Percentiles rank a stretch among this genome's conserved stretches.
These are phyloP conservation scores for Hypoxylon fuscum DNA, from an alignment of 495 filamentous ascomycete species.

Conservation along the genomic window DNA sequence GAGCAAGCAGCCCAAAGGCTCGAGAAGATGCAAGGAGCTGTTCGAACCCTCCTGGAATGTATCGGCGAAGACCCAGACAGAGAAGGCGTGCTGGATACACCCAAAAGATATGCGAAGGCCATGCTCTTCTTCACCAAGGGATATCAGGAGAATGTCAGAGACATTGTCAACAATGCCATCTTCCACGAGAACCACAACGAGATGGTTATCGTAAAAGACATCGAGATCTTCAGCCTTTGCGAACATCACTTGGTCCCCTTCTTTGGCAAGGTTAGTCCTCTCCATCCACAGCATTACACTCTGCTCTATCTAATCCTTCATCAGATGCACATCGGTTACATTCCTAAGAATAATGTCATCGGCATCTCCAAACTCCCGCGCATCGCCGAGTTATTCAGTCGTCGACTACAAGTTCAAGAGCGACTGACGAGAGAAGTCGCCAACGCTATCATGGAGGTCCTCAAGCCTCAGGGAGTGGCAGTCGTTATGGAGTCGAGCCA, in stretches of 20 bases:
- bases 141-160: conserved; percentile 93
- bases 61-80: conserved; percentile 94
- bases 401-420: conserved; percentile 93
- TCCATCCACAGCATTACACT: neutral
- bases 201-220: conserved; percentile 96
- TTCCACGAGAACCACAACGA: conserved; percentile 98
- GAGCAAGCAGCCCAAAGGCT: conserved; percentile 76
- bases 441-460: conserved; percentile 88
- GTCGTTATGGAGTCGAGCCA: conserved; percentile 98
- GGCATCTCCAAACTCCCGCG: conserved; percentile 95
- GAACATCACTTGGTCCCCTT: conserved; percentile 99
- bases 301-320: conserved; percentile 18
- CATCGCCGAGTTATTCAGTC: conserved; percentile 96
- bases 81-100: conserved; percentile 87
- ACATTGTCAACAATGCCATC: conserved; percentile 93
- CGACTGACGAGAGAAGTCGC: conserved; percentile 95
- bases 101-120: conserved; percentile 91
- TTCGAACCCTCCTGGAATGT: conserved; percentile 92
- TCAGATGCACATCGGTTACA: conserved; percentile 98
- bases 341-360: conserved; percentile 84
- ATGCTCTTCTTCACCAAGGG: conserved; percentile 99
- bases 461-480: conserved; percentile 93
- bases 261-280: conserved; percentile 77
- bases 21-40: conserved; percentile 81
- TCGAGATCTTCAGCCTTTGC: conserved; percentile 94